Conservation (phyloP, 441 rosid species). For the Euphorbia corollata region DNA sequence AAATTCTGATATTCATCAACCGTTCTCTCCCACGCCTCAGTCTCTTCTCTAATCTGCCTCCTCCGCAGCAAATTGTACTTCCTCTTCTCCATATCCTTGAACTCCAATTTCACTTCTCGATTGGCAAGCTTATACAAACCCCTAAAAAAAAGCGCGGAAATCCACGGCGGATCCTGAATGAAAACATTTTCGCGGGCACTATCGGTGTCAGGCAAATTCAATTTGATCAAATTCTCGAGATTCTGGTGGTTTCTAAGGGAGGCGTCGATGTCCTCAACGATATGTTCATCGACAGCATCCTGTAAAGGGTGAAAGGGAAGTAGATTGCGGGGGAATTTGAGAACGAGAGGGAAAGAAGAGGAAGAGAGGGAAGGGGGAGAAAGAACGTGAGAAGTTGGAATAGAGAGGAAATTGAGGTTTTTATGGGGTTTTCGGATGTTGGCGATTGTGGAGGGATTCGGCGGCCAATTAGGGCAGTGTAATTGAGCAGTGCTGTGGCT, state of each 20-base stretch:
- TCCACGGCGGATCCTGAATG: conserved; percentile 73
- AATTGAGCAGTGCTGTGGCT: conserved; percentile 26
- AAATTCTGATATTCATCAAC: conserved; percentile 62
- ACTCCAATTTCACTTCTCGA: conserved; percentile 42
- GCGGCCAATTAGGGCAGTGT: conserved; percentile 25
- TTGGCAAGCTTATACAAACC: conserved; percentile 41
- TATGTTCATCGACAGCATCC: conserved; percentile 25
- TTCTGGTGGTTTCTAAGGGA: conserved; percentile 15
- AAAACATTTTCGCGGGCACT: conserved; percentile 34
- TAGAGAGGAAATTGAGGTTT: conserved; percentile 25
- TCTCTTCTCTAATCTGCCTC: conserved; percentile 74
- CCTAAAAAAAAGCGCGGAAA: conserved; percentile 54
- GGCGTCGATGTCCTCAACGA: conserved; percentile 36
- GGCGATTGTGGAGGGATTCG: conserved; percentile 13
- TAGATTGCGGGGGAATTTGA: conserved; percentile 20
- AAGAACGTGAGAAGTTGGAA: conserved; percentile 20
- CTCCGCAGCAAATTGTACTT: conserved; percentile 60
- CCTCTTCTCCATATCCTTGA: conserved; percentile 46
- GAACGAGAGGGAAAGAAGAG: conserved; percentile 38
- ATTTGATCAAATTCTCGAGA: conserved; percentile 21
- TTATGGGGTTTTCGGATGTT: conserved; percentile 19
- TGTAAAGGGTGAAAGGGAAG: conserved; percentile 23
- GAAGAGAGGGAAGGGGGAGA: conserved; percentile 27
- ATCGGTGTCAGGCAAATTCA: conserved; percentile 22
- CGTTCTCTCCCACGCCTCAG: conserved; percentile 84